These are phyloP conservation scores for Pythium sp. DNA, from an alignment of 352 stramenopile species.

Conservation along the genomic window DNA sequence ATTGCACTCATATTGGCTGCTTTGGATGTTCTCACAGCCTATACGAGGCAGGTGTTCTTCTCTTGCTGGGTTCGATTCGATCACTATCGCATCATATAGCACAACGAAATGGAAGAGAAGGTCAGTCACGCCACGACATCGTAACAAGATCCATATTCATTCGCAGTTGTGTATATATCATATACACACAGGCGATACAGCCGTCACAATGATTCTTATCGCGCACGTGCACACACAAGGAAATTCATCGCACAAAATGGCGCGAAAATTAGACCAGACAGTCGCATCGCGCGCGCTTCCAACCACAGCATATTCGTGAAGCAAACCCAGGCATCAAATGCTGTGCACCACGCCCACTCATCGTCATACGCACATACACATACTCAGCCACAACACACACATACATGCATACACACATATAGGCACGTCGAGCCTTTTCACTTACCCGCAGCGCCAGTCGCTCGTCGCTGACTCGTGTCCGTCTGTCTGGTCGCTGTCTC, in stretches of 20 bases:
- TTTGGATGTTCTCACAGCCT: neutral
- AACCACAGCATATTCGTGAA: neutral
- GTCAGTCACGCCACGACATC: no score
- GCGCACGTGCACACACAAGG: neutral
- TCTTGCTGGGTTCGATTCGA: neutral
- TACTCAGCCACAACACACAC: neutral
- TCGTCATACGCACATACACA: neutral
- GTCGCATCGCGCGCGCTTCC: neutral
- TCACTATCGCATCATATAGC: neutral
- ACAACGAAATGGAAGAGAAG: neutral
- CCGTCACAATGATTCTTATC: neutral
- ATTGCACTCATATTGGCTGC: conserved; percentile 56
- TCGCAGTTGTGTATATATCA: neutral
- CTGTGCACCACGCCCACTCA: neutral
- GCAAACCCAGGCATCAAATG: neutral
- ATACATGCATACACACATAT: neutral
- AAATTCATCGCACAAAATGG: neutral
- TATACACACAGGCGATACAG: neutral
- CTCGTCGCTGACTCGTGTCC: neutral
- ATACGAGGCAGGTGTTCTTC: neutral
- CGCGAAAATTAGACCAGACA: neutral
- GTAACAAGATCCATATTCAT: neutral
- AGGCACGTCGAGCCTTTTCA: neutral
- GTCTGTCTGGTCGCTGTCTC: neutral
- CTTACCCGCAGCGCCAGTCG: neutral